A percentile compares a stretch with the other conserved stretches of the same genome.
Evolutionary conservation across 441 rosid species (phyloP).

Genomic region (Isatis lusitanica): DNA sequence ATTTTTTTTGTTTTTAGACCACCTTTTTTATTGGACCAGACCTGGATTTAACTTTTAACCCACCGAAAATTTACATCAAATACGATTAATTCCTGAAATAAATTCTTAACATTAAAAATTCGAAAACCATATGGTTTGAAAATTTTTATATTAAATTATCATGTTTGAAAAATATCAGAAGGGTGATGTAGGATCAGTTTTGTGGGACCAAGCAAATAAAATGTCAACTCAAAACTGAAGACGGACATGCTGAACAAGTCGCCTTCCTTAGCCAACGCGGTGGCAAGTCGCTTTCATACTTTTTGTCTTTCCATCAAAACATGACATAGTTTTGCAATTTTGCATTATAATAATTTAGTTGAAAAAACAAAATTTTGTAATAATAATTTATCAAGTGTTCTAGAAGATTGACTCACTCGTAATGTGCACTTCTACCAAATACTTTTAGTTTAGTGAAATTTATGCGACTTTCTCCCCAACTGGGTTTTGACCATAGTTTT

Average conservation of each 20-base stretch:
- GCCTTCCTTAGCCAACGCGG: slow-evolving; percentile 19
- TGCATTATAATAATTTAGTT: too few species aligned
- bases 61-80: neutral
- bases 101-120: neutral
- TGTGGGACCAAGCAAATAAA: neutral
- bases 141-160: neutral
- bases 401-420: slow-evolving; percentile 33
- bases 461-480: neutral
- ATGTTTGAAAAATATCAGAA: neutral
- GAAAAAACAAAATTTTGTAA: too few species aligned
- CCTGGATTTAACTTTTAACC: too few species aligned
- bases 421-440: slow-evolving; percentile 18
- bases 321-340: neutral
- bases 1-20: too few species aligned
- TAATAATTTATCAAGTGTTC: slow-evolving; percentile 5
- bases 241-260: slow-evolving; percentile 1
- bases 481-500: neutral
- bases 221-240: slow-evolving; percentile 6
- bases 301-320: neutral
- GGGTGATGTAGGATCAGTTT: neutral
- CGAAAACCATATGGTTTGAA: neutral
- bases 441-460: neutral
- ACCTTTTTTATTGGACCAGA: too few species aligned
- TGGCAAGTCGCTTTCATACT: neutral
- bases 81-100: neutral